Conservation (phyloP, 2,329 filamentous ascomycete species). For the Fusarium sp. region DNA sequence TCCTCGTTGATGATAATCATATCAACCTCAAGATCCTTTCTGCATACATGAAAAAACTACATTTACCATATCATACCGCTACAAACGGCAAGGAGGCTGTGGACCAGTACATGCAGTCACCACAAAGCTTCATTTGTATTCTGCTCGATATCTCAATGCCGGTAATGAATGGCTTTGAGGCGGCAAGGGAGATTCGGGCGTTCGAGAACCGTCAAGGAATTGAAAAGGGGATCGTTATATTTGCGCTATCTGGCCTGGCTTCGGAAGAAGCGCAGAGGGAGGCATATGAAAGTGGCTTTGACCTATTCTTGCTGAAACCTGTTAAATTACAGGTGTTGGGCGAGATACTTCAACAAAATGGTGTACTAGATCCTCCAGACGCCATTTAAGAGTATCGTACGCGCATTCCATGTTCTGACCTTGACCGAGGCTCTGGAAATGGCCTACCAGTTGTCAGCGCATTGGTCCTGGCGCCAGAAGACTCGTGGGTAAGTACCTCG, state of each 20-base stretch:
- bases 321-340: too few species aligned
- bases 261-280: not conserved
- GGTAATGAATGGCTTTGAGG: not conserved
- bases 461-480: too few species aligned
- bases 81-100: slow-evolving; percentile 1
- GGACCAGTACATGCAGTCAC: not conserved
- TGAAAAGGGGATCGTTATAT: not conserved
- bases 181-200: not conserved
- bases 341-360: too few species aligned
- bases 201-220: not conserved
- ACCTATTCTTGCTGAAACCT: not conserved
- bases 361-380: too few species aligned
- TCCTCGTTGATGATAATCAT: slow-evolving; percentile 11
- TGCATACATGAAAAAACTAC: not conserved
- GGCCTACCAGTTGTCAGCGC: too few species aligned
- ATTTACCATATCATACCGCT: not conserved
- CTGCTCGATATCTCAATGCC: slow-evolving; percentile 2
- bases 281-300: not conserved
- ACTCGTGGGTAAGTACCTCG: too few species aligned
- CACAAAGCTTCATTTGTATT: not conserved
- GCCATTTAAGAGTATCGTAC: too few species aligned
- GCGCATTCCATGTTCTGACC: too few species aligned
- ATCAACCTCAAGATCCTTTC: slow-evolving; percentile 5
- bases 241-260: not conserved
- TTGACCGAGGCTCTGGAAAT: too few species aligned